Base-by-base conservation (phyloP, 2,329 filamentous ascomycete genomes). In the Byssochlamys sp. region DNA sequence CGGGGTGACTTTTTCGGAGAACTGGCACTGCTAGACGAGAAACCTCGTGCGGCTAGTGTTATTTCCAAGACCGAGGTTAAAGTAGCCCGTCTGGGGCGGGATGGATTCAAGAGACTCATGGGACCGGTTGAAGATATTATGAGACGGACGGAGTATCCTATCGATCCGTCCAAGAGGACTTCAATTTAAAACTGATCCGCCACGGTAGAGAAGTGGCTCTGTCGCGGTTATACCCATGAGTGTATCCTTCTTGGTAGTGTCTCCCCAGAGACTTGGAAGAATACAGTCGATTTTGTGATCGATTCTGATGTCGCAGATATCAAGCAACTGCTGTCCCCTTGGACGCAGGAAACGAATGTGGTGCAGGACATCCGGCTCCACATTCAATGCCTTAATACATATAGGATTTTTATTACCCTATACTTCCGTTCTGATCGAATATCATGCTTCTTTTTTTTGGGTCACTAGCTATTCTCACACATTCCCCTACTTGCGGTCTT, bases 1-100 rank as follows among this genome's bases (percentile, higher is more conserved):
- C 94, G 95, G 75, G 94, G 94, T 29, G 94, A 96, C 69, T 99
- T 94, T 78, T 99, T 99, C 75, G 94, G 94, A 61, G 94, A 99
- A 76, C 80, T 99, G 60, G 94, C 94, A 5, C 76, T 99, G 69
- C 80, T 97, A 65, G 95, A 97, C 65, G 92, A 99, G 69, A 89
- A 90, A 56, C 94, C 94, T 7, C 86, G 94, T 69, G 92, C 92
- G 39, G 94, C 94, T 54, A 95, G 88, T 65, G 85, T 99, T 55
- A 79, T 95, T 52, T 89, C 89, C 66, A 82, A 84, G 72, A 89
- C 88, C 5, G 89, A 96, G 61, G 88, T 95, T 71, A 97, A 96
- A 78, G 90, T 97, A 54, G 94, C 92, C 3, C 90, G 87, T 53
- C 79, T 99, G 53, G 91, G 91, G 64, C 95, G 96, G 75, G 90